Evolutionary conservation across 140 eudicot species (phyloP).

Genomic region (Stevia rebaudiana): DNA sequence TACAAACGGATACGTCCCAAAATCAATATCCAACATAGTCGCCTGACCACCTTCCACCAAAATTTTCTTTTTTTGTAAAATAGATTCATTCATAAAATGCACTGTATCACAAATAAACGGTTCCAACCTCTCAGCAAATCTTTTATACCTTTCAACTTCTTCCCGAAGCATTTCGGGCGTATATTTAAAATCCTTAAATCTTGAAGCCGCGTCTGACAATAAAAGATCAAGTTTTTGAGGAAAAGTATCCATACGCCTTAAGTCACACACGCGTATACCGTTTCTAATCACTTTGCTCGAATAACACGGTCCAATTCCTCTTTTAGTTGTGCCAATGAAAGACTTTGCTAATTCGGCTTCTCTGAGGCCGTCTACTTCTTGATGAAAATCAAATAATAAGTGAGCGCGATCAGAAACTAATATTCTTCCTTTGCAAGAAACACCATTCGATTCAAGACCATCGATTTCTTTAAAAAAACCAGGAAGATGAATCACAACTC

Average conservation of each 20-base stretch:
- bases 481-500: slow-evolving; percentile 91
- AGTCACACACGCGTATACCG: slow-evolving; percentile 82
- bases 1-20: slow-evolving; percentile 94
- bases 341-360: slow-evolving; percentile 90
- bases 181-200: slow-evolving; percentile 70
- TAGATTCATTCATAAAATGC: slow-evolving; percentile 73
- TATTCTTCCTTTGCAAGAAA: slow-evolving; percentile 78
- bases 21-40: slow-evolving; percentile 94
- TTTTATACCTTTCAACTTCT: slow-evolving; percentile 82
- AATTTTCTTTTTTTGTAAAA: slow-evolving; percentile 60
- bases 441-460: slow-evolving; percentile 82
- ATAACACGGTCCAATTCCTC: slow-evolving; percentile 96
- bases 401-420: slow-evolving; percentile 94
- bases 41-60: slow-evolving; percentile 99
- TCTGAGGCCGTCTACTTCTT: slow-evolving; percentile 76
- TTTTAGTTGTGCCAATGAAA: slow-evolving; percentile 85
- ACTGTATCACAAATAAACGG: slow-evolving; percentile 84
- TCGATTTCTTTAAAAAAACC: slow-evolving; percentile 84
- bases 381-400: slow-evolving; percentile 79
- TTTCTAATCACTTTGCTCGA: slow-evolving; percentile 90
- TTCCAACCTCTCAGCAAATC: slow-evolving; percentile 87
- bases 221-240: slow-evolving; percentile 80
- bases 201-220: slow-evolving; percentile 84
- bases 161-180: slow-evolving; percentile 60
- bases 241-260: slow-evolving; percentile 95